These are phyloP conservation scores for Paraconiothyrium brasiliense DNA, from an alignment of 2,329 filamentous ascomycete genomes.

Conservation along the genomic window DNA sequence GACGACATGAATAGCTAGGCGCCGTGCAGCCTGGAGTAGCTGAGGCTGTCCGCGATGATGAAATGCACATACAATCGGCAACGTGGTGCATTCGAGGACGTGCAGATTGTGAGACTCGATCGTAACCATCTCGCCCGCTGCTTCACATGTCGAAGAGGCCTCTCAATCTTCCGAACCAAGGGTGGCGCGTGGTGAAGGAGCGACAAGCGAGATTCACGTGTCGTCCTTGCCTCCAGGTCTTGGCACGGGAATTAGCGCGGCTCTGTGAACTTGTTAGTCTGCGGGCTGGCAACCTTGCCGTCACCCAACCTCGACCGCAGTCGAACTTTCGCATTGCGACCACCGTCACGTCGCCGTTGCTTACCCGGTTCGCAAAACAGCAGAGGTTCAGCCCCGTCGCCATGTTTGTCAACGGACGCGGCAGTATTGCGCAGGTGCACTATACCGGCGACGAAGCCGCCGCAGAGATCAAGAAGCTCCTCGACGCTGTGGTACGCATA, in stretches of 20 bases:
- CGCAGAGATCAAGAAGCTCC: constrained; percentile 78
- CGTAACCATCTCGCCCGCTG: background rate
- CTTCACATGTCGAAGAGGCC: background rate
- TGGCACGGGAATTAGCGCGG: constrained; percentile 3
- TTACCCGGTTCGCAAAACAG: background rate
- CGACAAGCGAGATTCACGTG: background rate
- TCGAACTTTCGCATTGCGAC: background rate
- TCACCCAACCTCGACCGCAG: constrained; percentile 1
- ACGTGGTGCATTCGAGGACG: background rate
- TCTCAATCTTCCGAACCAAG: too few relatives aligned
- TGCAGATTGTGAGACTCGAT: background rate
- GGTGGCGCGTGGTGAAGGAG: background rate
- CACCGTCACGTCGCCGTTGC: background rate
- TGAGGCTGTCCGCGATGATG: background rate
- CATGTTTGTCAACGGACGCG: constrained; percentile 43
- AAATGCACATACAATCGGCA: background rate
- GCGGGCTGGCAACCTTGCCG: background rate
- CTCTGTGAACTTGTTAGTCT: background rate
- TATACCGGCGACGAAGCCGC: constrained; percentile 48
- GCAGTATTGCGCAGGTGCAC: constrained; percentile 40
- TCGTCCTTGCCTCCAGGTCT: background rate
- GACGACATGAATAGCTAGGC: constrained; percentile 6
- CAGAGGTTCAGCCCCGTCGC: constrained; percentile 17
- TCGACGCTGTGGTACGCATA: constrained; percentile 76
- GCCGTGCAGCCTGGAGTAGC: background rate